Conservation (phyloP, 78 protist species). For the Monocercomonoides exilis region DNA sequence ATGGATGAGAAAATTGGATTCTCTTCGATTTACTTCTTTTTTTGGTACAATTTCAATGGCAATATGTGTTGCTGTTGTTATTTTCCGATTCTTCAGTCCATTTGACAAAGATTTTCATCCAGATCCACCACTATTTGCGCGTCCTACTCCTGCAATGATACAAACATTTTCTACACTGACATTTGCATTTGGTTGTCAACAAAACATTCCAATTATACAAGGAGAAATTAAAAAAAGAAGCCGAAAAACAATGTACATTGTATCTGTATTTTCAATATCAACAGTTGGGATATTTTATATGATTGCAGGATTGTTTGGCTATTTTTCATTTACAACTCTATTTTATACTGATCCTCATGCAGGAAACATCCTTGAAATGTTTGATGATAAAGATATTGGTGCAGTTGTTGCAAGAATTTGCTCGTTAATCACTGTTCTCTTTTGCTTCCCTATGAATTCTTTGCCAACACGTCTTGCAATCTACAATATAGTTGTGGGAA, state of each 20-base stretch:
- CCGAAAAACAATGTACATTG: not conserved
- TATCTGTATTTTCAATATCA: not conserved
- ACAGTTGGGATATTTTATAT: not conserved
- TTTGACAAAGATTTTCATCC: not conserved
- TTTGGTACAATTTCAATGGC: not conserved
- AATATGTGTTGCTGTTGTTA: not conserved
- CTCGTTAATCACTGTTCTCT: not conserved
- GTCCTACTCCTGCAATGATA: not conserved
- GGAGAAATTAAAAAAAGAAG: not conserved
- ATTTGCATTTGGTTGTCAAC: slow-evolving; percentile 5
- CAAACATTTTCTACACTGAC: not conserved
- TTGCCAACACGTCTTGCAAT: not conserved
- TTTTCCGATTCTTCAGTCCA: slow-evolving; percentile 7
- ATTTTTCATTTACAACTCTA: not conserved
- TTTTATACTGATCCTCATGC: not conserved
- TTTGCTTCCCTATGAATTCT: not conserved
- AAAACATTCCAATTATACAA: not conserved
- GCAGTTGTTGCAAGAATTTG: not conserved
- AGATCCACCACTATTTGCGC: not conserved
- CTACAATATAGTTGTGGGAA: not conserved
- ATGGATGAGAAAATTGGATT: not conserved
- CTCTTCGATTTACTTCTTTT: not conserved
- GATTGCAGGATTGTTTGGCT: not conserved
- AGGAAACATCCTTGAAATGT: not conserved
- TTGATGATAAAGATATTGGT: not conserved